Conservation (phyloP, 371 early-diverging fungal genomes). For the Mycotypha africana region DNA sequence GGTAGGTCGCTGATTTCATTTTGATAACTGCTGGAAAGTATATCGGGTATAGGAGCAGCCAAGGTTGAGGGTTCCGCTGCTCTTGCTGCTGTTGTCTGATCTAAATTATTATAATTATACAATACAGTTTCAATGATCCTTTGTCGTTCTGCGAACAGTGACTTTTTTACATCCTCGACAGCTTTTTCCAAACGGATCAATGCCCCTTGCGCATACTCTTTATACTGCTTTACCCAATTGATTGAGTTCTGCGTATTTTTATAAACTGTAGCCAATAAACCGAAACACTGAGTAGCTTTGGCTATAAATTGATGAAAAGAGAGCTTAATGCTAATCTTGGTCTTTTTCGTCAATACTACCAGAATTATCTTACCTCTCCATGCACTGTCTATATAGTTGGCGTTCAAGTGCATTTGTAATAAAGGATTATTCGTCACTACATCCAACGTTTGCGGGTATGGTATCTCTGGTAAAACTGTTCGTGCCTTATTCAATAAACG, state of each 20-base stretch:
- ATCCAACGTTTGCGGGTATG: conserved; percentile 32
- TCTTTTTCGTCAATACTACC: neutral
- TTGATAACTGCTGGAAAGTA: neutral
- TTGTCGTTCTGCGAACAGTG: conserved; percentile 8
- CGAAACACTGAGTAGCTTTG: conserved; percentile 19
- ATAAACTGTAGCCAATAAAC: conserved; percentile 8
- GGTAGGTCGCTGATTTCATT: conserved; percentile 8
- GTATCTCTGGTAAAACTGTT: conserved; percentile 35
- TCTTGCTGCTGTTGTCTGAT: too few species aligned
- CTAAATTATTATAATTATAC: too few species aligned
- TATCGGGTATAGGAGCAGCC: neutral
- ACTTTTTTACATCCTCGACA: neutral
- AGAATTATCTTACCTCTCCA: conserved; percentile 40
- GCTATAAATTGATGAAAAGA: neutral
- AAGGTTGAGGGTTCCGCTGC: too few species aligned
- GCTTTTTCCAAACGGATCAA: conserved; percentile 4
- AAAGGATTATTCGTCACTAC: conserved; percentile 32
- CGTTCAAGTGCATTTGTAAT: conserved; percentile 19
- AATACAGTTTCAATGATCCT: conserved; percentile 12
- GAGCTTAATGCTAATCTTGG: neutral
- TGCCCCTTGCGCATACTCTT: conserved; percentile 13
- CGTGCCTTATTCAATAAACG: conserved; percentile 29
- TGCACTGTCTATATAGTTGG: conserved; percentile 25
- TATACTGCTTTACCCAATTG: conserved; percentile 18
- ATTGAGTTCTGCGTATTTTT: conserved; percentile 16